Percentiles rank a stretch among this genome's conserved stretches.
These are phyloP conservation scores for Alternaria novae-zelandiae DNA, from an alignment of 2,329 filamentous ascomycete species.

Conservation along the genomic window DNA sequence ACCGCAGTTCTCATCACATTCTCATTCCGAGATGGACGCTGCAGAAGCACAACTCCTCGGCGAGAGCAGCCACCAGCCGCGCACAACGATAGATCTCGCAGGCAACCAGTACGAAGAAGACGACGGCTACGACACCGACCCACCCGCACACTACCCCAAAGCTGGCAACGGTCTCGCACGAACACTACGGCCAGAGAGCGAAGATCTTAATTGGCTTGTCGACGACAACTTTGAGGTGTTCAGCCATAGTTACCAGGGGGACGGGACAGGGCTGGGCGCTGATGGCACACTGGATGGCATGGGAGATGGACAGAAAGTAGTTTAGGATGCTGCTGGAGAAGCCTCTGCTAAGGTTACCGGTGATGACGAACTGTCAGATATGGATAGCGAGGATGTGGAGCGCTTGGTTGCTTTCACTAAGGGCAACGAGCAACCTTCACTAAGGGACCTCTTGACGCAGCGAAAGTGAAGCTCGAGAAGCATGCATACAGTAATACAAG, in stretches of 20 bases:
- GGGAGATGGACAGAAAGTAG: conserved; percentile 20
- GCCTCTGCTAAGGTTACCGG: background rate
- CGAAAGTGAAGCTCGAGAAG: background rate
- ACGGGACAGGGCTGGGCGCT: conserved; percentile 40
- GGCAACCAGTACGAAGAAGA: conserved; percentile 47
- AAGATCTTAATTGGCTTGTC: conserved; percentile 67
- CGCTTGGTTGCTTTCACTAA: background rate
- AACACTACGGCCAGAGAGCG: conserved; percentile 61
- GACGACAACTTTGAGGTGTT: conserved; percentile 67
- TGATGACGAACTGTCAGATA: conserved; percentile 7
- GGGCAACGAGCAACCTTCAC: background rate
- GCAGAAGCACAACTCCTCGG: conserved; percentile 43
- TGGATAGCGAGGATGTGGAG: conserved; percentile 5
- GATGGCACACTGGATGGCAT: conserved; percentile 32
- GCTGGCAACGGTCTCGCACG: conserved; percentile 65
- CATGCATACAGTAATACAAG: background rate
- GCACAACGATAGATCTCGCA: conserved; percentile 27
- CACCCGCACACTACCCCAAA: conserved; percentile 66
- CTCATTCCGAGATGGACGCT: conserved; percentile 34
- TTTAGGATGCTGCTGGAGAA: conserved; percentile 12
- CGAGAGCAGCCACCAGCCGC: conserved; percentile 26
- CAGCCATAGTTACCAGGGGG: conserved; percentile 55
- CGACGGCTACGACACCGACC: conserved; percentile 61
- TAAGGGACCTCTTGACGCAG: background rate
- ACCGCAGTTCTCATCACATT: conserved; percentile 27